Evolutionary conservation across 345 rosid species (phyloP).

Genomic region (Clausena lansium): DNA sequence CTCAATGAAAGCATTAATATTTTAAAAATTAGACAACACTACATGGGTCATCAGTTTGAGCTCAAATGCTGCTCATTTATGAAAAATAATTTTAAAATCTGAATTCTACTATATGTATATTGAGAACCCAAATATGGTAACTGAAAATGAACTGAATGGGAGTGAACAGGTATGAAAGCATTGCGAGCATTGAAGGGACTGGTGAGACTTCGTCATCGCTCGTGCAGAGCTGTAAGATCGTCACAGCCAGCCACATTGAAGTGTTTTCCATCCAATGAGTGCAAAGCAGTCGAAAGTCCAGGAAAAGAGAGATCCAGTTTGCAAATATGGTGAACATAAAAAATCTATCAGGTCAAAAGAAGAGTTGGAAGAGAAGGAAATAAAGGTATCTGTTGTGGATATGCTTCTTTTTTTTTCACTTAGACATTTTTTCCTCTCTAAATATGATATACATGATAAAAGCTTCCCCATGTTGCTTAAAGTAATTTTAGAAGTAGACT

Average conservation of each 20-base stretch:
- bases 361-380: constrained; percentile 42
- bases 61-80: background rate
- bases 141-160: constrained; percentile 6
- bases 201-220: constrained; percentile 79
- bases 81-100: background rate
- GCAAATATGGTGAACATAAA: constrained; percentile 28
- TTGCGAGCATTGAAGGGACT: constrained; percentile 77
- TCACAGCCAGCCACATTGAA: constrained; percentile 26
- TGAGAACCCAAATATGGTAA: background rate
- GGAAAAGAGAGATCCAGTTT: constrained; percentile 11
- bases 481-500: background rate
- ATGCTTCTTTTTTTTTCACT: background rate
- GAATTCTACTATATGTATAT: background rate
- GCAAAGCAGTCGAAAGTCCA: constrained; percentile 24
- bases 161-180: constrained; percentile 70
- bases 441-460: background rate
- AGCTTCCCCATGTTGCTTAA: background rate
- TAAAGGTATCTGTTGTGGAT: constrained; percentile 28
- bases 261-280: constrained; percentile 25
- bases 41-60: background rate
- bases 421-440: background rate
- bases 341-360: constrained; percentile 23
- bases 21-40: background rate
- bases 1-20: background rate
- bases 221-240: constrained; percentile 71